Evolutionary conservation across 805 yeast species (phyloP).

Genomic region (Metschnikowia gruessii): DNA sequence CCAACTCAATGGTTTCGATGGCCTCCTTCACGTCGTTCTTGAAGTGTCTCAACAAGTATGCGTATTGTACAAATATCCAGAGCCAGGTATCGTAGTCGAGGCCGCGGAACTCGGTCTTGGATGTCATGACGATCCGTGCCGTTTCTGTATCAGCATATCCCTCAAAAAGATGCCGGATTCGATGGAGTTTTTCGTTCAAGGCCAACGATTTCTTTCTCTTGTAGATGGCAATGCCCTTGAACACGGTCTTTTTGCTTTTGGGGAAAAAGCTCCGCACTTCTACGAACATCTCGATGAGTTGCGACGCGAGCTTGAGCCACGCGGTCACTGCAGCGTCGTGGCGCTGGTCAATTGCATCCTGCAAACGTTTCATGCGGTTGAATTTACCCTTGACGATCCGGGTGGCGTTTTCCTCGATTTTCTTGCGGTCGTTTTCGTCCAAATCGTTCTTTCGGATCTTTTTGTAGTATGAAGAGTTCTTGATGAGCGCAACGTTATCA

Average conservation of each 20-base stretch:
- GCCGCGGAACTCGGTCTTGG: slow-evolving; percentile 68
- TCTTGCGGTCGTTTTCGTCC: slow-evolving; percentile 46
- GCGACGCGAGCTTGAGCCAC: slow-evolving; percentile 84
- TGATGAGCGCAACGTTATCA: slow-evolving; percentile 18
- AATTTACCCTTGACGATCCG: slow-evolving; percentile 55
- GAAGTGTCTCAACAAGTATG: slow-evolving; percentile 61
- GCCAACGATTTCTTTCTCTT: slow-evolving; percentile 60
- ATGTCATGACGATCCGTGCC: slow-evolving; percentile 39
- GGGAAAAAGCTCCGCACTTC: slow-evolving; percentile 77
- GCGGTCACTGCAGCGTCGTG: slow-evolving; percentile 63
- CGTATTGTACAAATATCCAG: slow-evolving; percentile 73
- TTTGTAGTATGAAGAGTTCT: slow-evolving; percentile 15
- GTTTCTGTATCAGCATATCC: slow-evolving; percentile 40
- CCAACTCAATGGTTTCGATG: slow-evolving; percentile 59
- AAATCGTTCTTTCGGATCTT: slow-evolving; percentile 18
- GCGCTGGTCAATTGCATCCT: slow-evolving; percentile 29
- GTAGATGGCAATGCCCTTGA: slow-evolving; percentile 63
- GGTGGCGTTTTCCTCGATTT: slow-evolving; percentile 56
- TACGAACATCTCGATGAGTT: slow-evolving; percentile 77
- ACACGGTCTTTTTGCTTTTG: slow-evolving; percentile 64
- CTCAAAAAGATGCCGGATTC: slow-evolving; percentile 64
- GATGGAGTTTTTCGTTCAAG: slow-evolving; percentile 68
- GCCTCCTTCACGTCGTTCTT: slow-evolving; percentile 61
- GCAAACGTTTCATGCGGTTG: slow-evolving; percentile 52
- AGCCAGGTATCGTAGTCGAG: slow-evolving; percentile 81